Conservation (phyloP, 2,329 filamentous ascomycete genomes). For the Beauveria sp. region DNA sequence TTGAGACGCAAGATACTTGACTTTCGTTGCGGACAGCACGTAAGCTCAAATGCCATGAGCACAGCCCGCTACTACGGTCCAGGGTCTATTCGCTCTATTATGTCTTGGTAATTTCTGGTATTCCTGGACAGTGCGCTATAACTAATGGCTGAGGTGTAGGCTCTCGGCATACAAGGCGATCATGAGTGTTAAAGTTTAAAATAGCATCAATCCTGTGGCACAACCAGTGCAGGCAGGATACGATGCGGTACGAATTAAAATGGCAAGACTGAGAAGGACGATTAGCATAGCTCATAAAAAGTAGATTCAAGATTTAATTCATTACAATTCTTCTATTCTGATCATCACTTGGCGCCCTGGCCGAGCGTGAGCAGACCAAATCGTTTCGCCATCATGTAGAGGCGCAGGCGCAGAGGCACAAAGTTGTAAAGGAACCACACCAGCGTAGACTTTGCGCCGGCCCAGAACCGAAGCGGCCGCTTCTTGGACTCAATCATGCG, state of each 20-base stretch:
- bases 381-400: constrained; percentile 5
- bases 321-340: background rate
- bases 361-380: constrained; percentile 3
- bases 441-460: constrained; percentile 7
- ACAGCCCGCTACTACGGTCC: too few relatives aligned
- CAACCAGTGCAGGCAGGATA: background rate
- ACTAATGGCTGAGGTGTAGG: too few relatives aligned
- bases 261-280: background rate
- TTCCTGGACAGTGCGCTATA: too few relatives aligned
- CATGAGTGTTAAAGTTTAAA: too few relatives aligned
- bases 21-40: too few relatives aligned
- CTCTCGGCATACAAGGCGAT: too few relatives aligned
- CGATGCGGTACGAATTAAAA: background rate
- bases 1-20: too few relatives aligned
- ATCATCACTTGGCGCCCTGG: background rate
- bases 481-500: constrained; percentile 12
- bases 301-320: background rate
- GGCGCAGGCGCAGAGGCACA: constrained; percentile 5
- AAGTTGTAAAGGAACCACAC: constrained; percentile 19
- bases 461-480: constrained; percentile 15
- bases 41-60: too few relatives aligned
- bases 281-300: too few relatives aligned
- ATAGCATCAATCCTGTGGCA: too few relatives aligned
- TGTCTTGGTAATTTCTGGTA: too few relatives aligned
- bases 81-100: too few relatives aligned